phyloP scores from a whole-genome alignment of 345 rosid species.

The Gossypium turneri region DNA sequence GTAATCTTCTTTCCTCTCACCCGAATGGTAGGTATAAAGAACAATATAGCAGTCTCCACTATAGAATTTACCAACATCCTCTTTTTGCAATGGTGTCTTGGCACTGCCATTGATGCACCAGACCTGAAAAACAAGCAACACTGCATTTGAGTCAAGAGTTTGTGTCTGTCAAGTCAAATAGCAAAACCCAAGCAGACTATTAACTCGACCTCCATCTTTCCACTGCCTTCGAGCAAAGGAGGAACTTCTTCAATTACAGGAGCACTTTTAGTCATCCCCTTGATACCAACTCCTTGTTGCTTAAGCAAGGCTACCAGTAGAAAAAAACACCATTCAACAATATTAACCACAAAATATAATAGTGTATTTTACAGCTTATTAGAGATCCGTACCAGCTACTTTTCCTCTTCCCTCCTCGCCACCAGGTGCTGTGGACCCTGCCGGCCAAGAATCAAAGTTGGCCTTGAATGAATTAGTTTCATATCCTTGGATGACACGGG shows the following conservation, averaged over 20 bases:
- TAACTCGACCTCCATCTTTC: constrained; percentile 85
- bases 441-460: constrained; percentile 95
- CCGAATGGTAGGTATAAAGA: constrained; percentile 83
- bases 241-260: constrained; percentile 89
- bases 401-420: constrained; percentile 98
- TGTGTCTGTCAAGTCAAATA: neutral
- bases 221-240: constrained; percentile 92
- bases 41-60: constrained; percentile 94
- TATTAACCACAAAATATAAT: constrained; percentile 7
- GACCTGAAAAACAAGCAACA: constrained; percentile 47
- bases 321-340: constrained; percentile 26
- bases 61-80: constrained; percentile 86
- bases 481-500: constrained; percentile 88
- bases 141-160: neutral
- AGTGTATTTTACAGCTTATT: constrained; percentile 15
- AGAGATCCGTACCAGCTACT: constrained; percentile 74
- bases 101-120: constrained; percentile 84
- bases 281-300: constrained; percentile 91
- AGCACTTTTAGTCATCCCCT: constrained; percentile 67
- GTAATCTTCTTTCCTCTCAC: constrained; percentile 96
- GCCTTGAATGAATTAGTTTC: constrained; percentile 89
- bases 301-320: constrained; percentile 69
- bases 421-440: constrained; percentile 71
- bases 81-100: constrained; percentile 68
- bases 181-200: constrained; percentile 15